Evolutionary conservation across 2,329 filamentous ascomycete species (phyloP), one percentile per base, ranked within the genome.

Genomic region (Neopestalotiopsis rosae): DNA sequence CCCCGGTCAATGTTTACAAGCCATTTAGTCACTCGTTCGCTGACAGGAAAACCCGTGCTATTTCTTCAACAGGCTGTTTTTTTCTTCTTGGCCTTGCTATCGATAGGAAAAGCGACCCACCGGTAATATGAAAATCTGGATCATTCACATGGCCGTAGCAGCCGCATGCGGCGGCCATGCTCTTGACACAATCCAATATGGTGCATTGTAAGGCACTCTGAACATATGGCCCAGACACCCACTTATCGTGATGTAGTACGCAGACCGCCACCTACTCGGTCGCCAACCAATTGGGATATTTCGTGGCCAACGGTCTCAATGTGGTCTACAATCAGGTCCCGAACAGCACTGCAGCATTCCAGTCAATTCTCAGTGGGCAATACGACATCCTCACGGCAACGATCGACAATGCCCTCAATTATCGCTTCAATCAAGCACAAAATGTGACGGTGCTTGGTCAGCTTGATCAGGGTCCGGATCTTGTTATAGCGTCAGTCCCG

Each of bases 371-470:
- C 13, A 72, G 66, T 66, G 76, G 75, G 7, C 68, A 70, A 12
- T 78, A 77, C 58, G 75, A 77, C 68, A 72, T 78, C 49, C 68
- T 78, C 5, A 77, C 74, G 17, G 75, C 74, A 34, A 77, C 75
- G 4, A 73, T 77, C 45, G 75, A 78, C 70, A 78, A 78, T 66
- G 72, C 72, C 4, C 73, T 77, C 42, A 78, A 77, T 63, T 73
- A 76, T 34, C 71, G 75, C 12, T 75, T 78, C 61, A 79, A 78
- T 63, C 74, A 72, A 28, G 70, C 73, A 24, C 52, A 74, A 65
- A 71, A 66, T 30, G 58, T 79, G 7, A 78, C 77, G 5, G 75
- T 79, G 12, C 68, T 77, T 2, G 77, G 77, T 14, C 76, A 77
- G 63, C 67, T 79, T 17, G 77, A 79, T 69, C 70, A 73, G 38